Evolutionary conservation across 805 yeast species (phyloP).

Genomic region (Yamadazyma tumulicola): DNA sequence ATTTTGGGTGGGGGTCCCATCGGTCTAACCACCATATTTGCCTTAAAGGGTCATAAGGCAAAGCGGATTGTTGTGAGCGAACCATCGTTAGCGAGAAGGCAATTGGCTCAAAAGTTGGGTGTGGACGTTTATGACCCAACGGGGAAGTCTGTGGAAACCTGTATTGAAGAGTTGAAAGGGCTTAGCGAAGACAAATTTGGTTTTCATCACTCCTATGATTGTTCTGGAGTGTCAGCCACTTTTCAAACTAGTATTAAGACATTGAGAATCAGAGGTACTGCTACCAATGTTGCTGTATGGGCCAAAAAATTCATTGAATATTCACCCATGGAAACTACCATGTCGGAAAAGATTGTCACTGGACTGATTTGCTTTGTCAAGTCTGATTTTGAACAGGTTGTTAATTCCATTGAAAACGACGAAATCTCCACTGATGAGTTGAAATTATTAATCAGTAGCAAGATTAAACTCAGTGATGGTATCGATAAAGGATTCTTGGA

Average conservation of each 20-base stretch:
- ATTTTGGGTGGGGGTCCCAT: conserved; percentile 64
- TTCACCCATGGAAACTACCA: conserved; percentile 54
- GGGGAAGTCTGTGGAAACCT: conserved; percentile 30
- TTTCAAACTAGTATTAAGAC: conserved; percentile 49
- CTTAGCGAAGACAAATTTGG: conserved; percentile 43
- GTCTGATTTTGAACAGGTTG: conserved; percentile 55
- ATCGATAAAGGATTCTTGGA: conserved; percentile 52
- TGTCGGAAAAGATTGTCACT: conserved; percentile 51
- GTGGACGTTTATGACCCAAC: conserved; percentile 51
- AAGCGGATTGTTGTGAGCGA: conserved; percentile 52
- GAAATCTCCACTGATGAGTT: conserved; percentile 42
- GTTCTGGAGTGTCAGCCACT: conserved; percentile 54
- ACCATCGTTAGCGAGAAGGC: conserved; percentile 54
- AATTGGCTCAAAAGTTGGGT: conserved; percentile 50
- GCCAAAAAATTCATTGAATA: conserved; percentile 47
- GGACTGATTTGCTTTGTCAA: conserved; percentile 63
- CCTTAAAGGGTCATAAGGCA: conserved; percentile 42
- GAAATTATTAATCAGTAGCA: conserved; percentile 51
- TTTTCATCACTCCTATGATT: conserved; percentile 49
- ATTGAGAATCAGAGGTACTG: conserved; percentile 50
- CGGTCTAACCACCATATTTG: conserved; percentile 54
- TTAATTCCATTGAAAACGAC: conserved; percentile 47
- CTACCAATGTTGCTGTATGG: conserved; percentile 69
- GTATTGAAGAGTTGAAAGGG: conserved; percentile 33
- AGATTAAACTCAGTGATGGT: conserved; percentile 46